Evolutionary conservation across 495 filamentous ascomycete genomes (phyloP), one percentile per base, ranked within the genome.

Genomic region (Beverwykella pulmonaria): DNA sequence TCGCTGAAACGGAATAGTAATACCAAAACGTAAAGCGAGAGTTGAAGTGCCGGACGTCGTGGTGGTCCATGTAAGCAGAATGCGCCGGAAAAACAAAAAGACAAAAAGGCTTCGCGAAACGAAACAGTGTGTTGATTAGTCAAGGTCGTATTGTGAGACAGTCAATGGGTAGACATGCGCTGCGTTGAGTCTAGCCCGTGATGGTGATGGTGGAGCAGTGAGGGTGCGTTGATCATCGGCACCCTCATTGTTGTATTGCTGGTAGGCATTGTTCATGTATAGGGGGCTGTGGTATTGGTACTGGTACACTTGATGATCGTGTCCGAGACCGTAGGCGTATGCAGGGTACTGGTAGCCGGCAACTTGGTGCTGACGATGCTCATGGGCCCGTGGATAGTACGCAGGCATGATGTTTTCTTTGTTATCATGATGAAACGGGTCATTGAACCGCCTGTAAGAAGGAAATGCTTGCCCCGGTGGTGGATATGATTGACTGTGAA

Each of bases 151-250:
- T 15, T 27, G 63, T 53, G 44, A 59, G 19, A 30, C 50, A n/a
- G 36, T 30, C 32, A 44, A 50, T 27, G 60, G 25, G 49, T 58
- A 66, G 47, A 61, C 63, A 53, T 63, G 62, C 50, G 32, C 44
- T 57, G 63, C 52, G 48, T 25, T 52, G 26, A 19, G 44, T 49
- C 53, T 72, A 69, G 34, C 22, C 53, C n/a, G 70, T 57, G 62
- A 69, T 63, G 70, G 70, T 12, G 70, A 72, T 14, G 70, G 70
- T 17, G 71, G 67, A 36, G 71, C 71, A 22, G 71, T 73, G 30
- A 73, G 27, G 34, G 71, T 73, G 20, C 71, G 71, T 25, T 73
- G 32, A 44, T 72, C 67, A 58, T 73, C 71, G 27, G 29, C 48
- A 20, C 61, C 71, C 20, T 69, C 61, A 20, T 63, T 23, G 22